Conservation (phyloP, 495 filamentous ascomycete species). For the Cercophora sp. region DNA sequence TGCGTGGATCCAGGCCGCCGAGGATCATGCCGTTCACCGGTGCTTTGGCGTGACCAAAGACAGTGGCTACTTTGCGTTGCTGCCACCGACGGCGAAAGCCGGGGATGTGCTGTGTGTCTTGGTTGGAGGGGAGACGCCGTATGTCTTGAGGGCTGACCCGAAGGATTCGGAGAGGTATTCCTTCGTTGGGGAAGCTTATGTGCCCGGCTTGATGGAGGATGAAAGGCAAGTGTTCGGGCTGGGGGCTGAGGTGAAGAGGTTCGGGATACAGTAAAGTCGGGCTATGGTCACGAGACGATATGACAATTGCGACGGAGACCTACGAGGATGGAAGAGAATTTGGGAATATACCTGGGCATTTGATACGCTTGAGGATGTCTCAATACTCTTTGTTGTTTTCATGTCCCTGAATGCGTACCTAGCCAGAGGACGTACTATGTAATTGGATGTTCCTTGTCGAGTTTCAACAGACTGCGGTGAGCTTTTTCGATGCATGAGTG, state of each 20-base stretch:
- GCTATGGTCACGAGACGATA: too few species aligned
- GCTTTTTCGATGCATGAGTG: too few species aligned
- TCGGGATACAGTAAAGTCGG: slow-evolving; percentile 2
- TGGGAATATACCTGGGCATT: too few species aligned
- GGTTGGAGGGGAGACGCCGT: slow-evolving; percentile 13
- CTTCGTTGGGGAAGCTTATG: slow-evolving; percentile 15
- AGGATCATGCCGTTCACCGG: slow-evolving; percentile 11
- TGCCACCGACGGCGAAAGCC: slow-evolving; percentile 11
- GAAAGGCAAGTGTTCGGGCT: neutral
- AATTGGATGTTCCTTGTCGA: too few species aligned
- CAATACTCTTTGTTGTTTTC: too few species aligned
- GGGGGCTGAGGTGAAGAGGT: slow-evolving; percentile 8
- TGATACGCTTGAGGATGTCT: too few species aligned
- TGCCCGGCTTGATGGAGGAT: slow-evolving; percentile 11
- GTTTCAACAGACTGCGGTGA: too few species aligned
- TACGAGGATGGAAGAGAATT: too few species aligned
- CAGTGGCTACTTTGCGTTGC: slow-evolving; percentile 9
- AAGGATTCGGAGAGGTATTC: neutral
- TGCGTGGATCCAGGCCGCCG: slow-evolving; percentile 12
- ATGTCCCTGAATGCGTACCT: too few species aligned
- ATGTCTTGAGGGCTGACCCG: slow-evolving; percentile 9
- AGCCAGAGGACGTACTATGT: too few species aligned
- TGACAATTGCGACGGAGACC: too few species aligned
- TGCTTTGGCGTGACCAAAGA: slow-evolving; percentile 12
- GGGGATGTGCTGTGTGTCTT: slow-evolving; percentile 14